A percentile compares a stretch with the other conserved stretches of the same genome.
Conservation (phyloP, 2,329 filamentous ascomycete genomes). For the Venturia aucupariae region DNA sequence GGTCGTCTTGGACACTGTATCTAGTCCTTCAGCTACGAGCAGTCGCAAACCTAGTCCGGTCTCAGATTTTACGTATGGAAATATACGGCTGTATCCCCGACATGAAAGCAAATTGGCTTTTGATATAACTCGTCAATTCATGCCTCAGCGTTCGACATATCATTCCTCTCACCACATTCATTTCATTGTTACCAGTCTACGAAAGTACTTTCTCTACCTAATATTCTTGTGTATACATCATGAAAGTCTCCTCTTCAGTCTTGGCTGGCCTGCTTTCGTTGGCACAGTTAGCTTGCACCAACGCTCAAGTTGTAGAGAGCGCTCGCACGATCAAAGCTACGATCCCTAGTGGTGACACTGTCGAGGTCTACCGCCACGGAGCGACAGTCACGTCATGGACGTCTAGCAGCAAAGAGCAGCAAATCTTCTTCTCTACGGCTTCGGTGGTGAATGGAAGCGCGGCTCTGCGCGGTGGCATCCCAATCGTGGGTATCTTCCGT, state of each 20-base stretch:
- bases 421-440: neutral
- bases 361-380: conserved; percentile 1
- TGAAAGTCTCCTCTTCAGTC: neutral
- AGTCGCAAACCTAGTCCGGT: too few species aligned
- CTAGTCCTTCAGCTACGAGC: too few species aligned
- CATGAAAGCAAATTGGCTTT: too few species aligned
- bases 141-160: too few species aligned
- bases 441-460: neutral
- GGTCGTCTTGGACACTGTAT: too few species aligned
- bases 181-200: neutral
- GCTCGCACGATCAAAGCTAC: neutral
- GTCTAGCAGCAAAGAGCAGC: neutral
- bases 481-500: neutral
- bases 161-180: neutral
- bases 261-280: neutral
- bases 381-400: neutral
- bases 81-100: too few species aligned
- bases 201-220: neutral
- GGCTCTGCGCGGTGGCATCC: neutral
- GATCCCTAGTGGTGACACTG: neutral
- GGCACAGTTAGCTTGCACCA: neutral
- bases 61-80: too few species aligned
- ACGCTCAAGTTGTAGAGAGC: neutral
- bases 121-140: too few species aligned
- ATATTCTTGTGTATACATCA: too few species aligned